Evolutionary conservation across 129 eudicot genomes (phyloP).

Genomic region (Mikania micrantha): DNA sequence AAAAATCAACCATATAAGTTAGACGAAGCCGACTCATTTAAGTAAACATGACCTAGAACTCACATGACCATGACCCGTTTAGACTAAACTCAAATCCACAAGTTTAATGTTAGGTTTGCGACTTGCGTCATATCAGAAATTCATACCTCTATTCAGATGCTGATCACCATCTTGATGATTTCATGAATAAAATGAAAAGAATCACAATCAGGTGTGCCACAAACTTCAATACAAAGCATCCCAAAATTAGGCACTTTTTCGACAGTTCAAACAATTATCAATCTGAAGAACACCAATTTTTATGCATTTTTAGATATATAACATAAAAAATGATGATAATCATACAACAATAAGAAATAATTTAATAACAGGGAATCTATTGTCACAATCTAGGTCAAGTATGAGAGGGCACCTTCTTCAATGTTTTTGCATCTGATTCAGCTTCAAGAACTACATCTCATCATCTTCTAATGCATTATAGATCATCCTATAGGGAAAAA

Average conservation of each 20-base stretch:
- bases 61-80: too few relatives aligned
- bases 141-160: too few relatives aligned
- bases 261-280: not conserved
- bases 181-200: not conserved
- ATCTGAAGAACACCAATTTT: not conserved
- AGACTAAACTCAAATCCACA: too few relatives aligned
- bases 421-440: slow-evolving; percentile 12
- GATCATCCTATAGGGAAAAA: slow-evolving; percentile 59
- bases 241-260: not conserved
- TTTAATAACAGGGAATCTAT: not conserved
- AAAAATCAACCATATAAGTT: too few relatives aligned
- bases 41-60: too few relatives aligned
- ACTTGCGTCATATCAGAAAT: too few relatives aligned
- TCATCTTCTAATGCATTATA: slow-evolving; percentile 87
- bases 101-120: too few relatives aligned
- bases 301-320: slow-evolving; percentile 11
- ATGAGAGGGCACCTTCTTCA: slow-evolving; percentile 20
- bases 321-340: slow-evolving; percentile 11
- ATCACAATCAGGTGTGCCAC: not conserved
- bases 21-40: too few relatives aligned
- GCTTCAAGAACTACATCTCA: slow-evolving; percentile 43
- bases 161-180: not conserved
- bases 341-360: slow-evolving; percentile 21
- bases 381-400: slow-evolving; percentile 32
- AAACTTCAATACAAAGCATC: not conserved